Percentiles rank a stretch among this genome's conserved stretches.
phyloP scores from a whole-genome alignment of 1,284 basidiomycete genomes.

The Moniliella sp. region DNA sequence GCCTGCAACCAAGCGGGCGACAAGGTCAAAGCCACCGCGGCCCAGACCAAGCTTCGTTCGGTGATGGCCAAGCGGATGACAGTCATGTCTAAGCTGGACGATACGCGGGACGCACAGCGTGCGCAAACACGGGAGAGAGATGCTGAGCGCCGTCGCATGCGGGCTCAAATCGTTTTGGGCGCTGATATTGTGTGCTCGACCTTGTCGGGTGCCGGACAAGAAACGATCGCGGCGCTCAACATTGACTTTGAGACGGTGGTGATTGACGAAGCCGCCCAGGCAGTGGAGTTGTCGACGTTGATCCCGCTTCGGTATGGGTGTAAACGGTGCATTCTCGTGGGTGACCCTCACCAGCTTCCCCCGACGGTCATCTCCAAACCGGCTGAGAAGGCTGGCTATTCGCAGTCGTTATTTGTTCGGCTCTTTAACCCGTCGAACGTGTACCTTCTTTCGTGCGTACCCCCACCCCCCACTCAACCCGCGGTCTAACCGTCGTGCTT shows the following conservation, averaged over 20 bases:
- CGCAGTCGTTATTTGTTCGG: constrained; percentile 77
- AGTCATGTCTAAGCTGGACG: constrained; percentile 16
- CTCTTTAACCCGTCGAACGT: constrained; percentile 64
- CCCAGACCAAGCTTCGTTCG: constrained; percentile 13
- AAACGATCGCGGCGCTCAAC: constrained; percentile 47
- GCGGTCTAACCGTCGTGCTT: neutral
- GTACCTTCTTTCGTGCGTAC: constrained; percentile 59
- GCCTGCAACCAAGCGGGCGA: neutral
- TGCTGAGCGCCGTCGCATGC: constrained; percentile 12
- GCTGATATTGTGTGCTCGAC: constrained; percentile 84
- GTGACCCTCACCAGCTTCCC: constrained; percentile 88
- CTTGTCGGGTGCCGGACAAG: constrained; percentile 65
- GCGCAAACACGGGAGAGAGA: constrained; percentile 14
- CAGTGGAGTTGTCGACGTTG: constrained; percentile 81
- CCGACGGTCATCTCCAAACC: constrained; percentile 81
- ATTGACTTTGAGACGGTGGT: constrained; percentile 86
- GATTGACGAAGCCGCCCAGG: constrained; percentile 94
- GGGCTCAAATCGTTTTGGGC: constrained; percentile 33
- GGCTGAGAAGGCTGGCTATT: constrained; percentile 60
- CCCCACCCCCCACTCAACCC: too few species aligned
- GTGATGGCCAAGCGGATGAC: constrained; percentile 10
- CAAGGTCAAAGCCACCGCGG: constrained; percentile 5
- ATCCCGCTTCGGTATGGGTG: constrained; percentile 82
- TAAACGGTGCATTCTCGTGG: constrained; percentile 73
- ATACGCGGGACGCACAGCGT: constrained; percentile 18